These are phyloP conservation scores for Neopestalotiopsis rosae DNA, from an alignment of 2,329 filamentous ascomycete genomes.

Conservation along the genomic window DNA sequence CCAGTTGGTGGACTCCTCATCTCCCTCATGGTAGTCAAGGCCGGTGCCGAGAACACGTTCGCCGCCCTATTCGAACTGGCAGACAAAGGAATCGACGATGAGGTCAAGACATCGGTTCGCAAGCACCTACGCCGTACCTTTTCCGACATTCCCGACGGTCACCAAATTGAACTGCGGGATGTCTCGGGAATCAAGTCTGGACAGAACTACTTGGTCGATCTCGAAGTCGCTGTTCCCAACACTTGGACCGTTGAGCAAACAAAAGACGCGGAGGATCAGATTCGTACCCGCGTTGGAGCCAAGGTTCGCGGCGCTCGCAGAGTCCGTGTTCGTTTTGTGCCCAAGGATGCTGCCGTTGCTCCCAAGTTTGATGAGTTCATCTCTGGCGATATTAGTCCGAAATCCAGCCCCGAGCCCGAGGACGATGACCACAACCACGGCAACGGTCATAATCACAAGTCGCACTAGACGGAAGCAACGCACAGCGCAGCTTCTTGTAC, in stretches of 20 bases:
- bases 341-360: conserved; percentile 63
- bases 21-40: conserved; percentile 90
- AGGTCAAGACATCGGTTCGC: conserved; percentile 75
- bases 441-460: conserved; percentile 33
- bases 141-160: conserved; percentile 54
- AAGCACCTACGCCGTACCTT: conserved; percentile 69
- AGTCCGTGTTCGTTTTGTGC: conserved; percentile 83
- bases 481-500: neutral
- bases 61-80: conserved; percentile 85
- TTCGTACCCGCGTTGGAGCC: conserved; percentile 74
- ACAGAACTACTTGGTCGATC: conserved; percentile 92
- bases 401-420: conserved; percentile 66
- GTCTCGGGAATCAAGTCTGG: conserved; percentile 93
- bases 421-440: conserved; percentile 46
- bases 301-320: conserved; percentile 85
- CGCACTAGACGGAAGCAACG: conserved; percentile 16
- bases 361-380: conserved; percentile 81
- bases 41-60: conserved; percentile 84
- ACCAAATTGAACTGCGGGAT: conserved; percentile 73
- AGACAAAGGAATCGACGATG: conserved; percentile 87
- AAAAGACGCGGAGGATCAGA: conserved; percentile 71
- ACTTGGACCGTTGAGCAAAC: conserved; percentile 77
- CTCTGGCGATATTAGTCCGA: conserved; percentile 62
- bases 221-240: conserved; percentile 82
- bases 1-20: conserved; percentile 92